Conservation (phyloP, 768 basidiomycete species). For the Leucogyrophana mollusca region DNA sequence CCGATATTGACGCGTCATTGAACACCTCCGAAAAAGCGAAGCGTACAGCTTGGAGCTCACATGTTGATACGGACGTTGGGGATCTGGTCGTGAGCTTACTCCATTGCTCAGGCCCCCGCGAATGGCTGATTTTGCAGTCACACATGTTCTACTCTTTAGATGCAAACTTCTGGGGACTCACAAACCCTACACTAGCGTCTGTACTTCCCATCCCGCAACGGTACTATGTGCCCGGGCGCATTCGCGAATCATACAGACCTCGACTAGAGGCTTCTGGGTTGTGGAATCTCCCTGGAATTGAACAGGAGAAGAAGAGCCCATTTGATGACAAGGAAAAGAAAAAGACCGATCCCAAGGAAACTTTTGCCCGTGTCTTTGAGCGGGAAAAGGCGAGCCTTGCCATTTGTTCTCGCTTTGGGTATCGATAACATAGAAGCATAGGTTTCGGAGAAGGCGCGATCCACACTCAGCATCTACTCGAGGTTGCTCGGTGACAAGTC, state of each 20-base stretch:
- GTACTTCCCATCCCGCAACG: constrained; percentile 66
- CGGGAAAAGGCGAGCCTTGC: constrained; percentile 48
- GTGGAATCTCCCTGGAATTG: constrained; percentile 46
- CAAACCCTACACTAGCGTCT: constrained; percentile 51
- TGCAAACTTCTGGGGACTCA: constrained; percentile 61
- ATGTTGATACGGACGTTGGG: constrained; percentile 64
- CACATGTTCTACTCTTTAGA: constrained; percentile 61
- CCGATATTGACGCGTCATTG: constrained; percentile 50
- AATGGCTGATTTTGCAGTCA: constrained; percentile 39
- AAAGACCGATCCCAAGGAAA: constrained; percentile 33
- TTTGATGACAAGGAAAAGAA: constrained; percentile 32
- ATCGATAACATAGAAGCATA: constrained; percentile 23
- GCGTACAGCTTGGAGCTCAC: constrained; percentile 60
- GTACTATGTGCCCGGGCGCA: constrained; percentile 68
- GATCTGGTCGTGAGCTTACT: constrained; percentile 68
- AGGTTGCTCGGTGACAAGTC: constrained; percentile 48
- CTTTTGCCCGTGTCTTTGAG: constrained; percentile 57
- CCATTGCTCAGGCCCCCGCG: background rate
- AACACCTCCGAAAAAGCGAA: constrained; percentile 48
- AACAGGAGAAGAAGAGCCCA: constrained; percentile 38
- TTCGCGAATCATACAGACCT: constrained; percentile 53
- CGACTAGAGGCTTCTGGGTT: constrained; percentile 64
- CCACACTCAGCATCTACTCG: constrained; percentile 55
- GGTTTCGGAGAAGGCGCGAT: constrained; percentile 59
- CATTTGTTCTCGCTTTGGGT: background rate